A percentile compares a stretch with the other conserved stretches of the same genome.
phyloP scores from a whole-genome alignment of 306 rosid genomes.

The Trichosanthes cucumerina region DNA sequence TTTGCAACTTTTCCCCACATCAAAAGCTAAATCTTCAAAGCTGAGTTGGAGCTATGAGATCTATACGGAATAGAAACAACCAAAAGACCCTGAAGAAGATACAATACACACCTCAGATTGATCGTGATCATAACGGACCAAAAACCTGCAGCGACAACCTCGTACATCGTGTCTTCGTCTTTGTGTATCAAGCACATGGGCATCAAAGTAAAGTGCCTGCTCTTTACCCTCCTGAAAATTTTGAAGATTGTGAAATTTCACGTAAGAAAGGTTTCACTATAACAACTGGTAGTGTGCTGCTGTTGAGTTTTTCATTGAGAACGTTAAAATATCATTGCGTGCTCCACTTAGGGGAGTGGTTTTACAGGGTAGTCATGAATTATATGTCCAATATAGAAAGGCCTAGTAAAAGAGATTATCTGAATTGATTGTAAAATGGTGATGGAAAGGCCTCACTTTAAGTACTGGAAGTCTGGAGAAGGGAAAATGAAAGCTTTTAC shows the following conservation, averaged over 20 bases:
- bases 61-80: neutral
- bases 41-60: neutral
- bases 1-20: neutral
- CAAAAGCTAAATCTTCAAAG: neutral
- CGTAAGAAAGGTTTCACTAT: neutral
- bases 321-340: neutral
- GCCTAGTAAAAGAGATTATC: neutral
- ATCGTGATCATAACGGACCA: conserved; percentile 95
- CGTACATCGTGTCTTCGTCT: conserved; percentile 95
- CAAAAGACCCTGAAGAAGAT: conserved; percentile 8
- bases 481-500: conserved; percentile 26
- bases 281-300: neutral
- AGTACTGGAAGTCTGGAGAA: neutral
- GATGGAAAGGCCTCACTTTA: neutral
- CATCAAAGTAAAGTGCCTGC: conserved; percentile 96
- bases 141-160: conserved; percentile 99
- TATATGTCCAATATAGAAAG: neutral
- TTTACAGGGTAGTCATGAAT: neutral
- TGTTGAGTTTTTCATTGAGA: neutral
- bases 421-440: neutral
- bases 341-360: neutral
- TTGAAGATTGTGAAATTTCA: neutral
- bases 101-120: conserved; percentile 71
- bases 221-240: conserved; percentile 84
- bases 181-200: conserved; percentile 97